Evolutionary conservation across 75 land plant genomes (phyloP).

Genomic region (Picea sitchensis): DNA sequence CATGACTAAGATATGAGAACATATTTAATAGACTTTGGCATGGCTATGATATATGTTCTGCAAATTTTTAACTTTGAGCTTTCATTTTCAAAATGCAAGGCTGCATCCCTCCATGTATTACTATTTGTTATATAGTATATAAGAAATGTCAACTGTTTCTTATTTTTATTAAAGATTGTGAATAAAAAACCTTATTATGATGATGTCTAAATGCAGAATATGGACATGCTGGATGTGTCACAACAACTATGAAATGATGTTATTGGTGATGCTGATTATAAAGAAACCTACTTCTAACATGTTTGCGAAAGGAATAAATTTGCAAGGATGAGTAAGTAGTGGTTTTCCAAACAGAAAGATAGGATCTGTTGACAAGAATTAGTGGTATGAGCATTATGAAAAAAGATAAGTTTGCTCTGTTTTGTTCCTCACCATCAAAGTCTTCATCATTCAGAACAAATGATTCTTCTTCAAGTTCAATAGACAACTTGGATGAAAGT

Average conservation of each 20-base stretch:
- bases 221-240: not conserved
- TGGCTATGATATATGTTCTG: not conserved
- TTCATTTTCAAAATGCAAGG: not conserved
- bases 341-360: not conserved
- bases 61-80: not conserved
- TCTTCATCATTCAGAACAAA: conserved; percentile 53
- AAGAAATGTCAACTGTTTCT: not conserved
- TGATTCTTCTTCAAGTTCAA: conserved; percentile 25
- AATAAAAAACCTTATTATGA: not conserved
- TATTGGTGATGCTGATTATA: not conserved
- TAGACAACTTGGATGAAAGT: too few relatives aligned
- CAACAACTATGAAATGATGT: not conserved
- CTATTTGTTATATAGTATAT: not conserved
- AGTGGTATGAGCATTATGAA: too few relatives aligned
- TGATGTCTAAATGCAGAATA: not conserved
- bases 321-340: not conserved
- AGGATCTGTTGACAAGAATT: not conserved
- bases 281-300: not conserved
- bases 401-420: conserved; percentile 17
- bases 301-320: not conserved
- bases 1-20: not conserved
- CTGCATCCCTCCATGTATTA: not conserved
- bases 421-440: conserved; percentile 53
- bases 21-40: not conserved
- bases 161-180: too few relatives aligned